phyloP scores from a whole-genome alignment of 2,329 filamentous ascomycete species.

The Penicillium occitanis region DNA sequence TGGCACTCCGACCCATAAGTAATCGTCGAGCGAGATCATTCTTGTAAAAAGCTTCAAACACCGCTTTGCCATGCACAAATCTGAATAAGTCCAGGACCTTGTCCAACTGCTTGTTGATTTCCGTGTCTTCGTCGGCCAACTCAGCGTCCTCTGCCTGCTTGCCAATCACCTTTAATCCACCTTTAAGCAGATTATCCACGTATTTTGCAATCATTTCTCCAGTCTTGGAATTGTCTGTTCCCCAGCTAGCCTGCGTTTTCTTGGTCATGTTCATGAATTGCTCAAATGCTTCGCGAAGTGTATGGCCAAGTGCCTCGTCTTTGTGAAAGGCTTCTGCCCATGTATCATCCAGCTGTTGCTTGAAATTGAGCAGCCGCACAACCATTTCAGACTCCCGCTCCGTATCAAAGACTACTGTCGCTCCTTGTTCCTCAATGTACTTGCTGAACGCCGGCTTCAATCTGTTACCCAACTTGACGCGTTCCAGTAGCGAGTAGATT shows the following conservation, averaged over 20 bases:
- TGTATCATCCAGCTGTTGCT: constrained; percentile 73
- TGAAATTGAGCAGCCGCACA: constrained; percentile 74
- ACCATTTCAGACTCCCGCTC: constrained; percentile 83
- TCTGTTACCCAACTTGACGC: constrained; percentile 67
- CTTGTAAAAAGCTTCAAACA: constrained; percentile 99
- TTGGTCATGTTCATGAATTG: constrained; percentile 87
- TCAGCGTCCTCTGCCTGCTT: constrained; percentile 51
- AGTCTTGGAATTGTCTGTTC: constrained; percentile 84
- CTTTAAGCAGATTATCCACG: constrained; percentile 82
- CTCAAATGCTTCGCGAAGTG: constrained; percentile 80
- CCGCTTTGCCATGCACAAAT: constrained; percentile 94
- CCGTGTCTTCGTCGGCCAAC: constrained; percentile 82
- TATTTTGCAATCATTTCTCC: constrained; percentile 99
- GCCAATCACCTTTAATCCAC: constrained; percentile 71
- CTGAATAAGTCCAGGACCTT: constrained; percentile 92
- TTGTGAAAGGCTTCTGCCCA: constrained; percentile 74
- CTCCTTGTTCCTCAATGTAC: constrained; percentile 76
- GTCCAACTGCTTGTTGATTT: constrained; percentile 88
- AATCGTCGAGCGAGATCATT: constrained; percentile 88
- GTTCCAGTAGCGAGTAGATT: constrained; percentile 73
- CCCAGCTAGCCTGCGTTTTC: constrained; percentile 68
- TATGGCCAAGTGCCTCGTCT: constrained; percentile 74
- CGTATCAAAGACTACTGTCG: constrained; percentile 75
- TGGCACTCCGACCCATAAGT: constrained; percentile 88
- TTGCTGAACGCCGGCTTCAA: constrained; percentile 72